Evolutionary conservation across 139 green algal genomes (phyloP).

Genomic region (Prasinococcaceae sp.): DNA sequence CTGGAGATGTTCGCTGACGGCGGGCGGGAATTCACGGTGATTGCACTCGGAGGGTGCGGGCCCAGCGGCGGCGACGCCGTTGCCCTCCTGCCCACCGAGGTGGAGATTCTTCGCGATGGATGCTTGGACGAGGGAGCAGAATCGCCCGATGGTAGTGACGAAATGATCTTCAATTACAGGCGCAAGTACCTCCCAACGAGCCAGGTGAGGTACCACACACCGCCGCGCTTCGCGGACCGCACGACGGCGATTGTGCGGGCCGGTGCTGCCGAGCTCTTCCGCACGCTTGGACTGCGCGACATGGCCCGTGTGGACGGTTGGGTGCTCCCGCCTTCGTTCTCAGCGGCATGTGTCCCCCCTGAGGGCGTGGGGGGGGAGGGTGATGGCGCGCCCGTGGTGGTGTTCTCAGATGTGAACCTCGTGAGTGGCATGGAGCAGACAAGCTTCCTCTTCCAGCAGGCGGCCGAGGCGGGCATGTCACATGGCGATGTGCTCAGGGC

Average conservation of each 20-base stretch:
- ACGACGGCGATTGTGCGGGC: constrained; percentile 8
- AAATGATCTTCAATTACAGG: constrained; percentile 25
- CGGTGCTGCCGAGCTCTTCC: constrained; percentile 34
- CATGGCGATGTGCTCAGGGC: constrained; percentile 41
- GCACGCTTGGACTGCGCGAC: constrained; percentile 37
- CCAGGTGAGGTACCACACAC: constrained; percentile 30
- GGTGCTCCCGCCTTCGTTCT: constrained; percentile 18
- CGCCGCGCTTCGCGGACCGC: constrained; percentile 26
- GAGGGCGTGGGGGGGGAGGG: neutral
- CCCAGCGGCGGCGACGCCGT: constrained; percentile 20
- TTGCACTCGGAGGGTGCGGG: constrained; percentile 15
- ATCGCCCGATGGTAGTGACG: neutral
- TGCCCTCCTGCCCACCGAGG: constrained; percentile 41
- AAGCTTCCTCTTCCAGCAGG: constrained; percentile 39
- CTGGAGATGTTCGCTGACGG: constrained; percentile 24
- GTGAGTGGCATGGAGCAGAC: constrained; percentile 29
- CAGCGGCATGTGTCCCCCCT: neutral
- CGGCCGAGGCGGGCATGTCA: constrained; percentile 42
- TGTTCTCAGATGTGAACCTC: constrained; percentile 33
- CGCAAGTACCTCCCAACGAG: constrained; percentile 31
- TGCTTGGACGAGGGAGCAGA: neutral
- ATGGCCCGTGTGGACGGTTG: constrained; percentile 45
- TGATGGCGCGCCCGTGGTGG: neutral
- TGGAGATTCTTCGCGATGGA: constrained; percentile 19
- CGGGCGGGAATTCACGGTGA: constrained; percentile 29